A percentile compares a stretch with the other conserved stretches of the same genome.
Conservation (phyloP, 108 stramenopile species). For the Nannochloropsis salina region DNA sequence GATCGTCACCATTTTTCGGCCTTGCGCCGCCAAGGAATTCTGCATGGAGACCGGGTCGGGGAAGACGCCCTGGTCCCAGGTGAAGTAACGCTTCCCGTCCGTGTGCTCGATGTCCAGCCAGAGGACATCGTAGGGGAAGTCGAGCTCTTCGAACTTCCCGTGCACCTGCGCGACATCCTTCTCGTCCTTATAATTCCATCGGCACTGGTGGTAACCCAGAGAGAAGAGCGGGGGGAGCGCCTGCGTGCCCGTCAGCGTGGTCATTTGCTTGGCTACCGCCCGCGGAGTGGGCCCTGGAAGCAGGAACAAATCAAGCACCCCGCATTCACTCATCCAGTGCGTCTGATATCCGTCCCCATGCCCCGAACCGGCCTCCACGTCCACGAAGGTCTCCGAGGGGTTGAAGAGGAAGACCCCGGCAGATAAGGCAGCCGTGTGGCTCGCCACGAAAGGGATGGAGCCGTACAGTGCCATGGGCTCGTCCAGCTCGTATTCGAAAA, state of each 20-base stretch:
- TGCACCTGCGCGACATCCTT: slow-evolving; percentile 86
- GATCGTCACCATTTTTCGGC: slow-evolving; percentile 97
- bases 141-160: slow-evolving; percentile 82
- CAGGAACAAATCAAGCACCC: slow-evolving; percentile 55
- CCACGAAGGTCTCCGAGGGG: slow-evolving; percentile 96
- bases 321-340: slow-evolving; percentile 88
- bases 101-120: slow-evolving; percentile 99
- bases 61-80: slow-evolving; percentile 91
- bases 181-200: slow-evolving; percentile 99
- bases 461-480: slow-evolving; percentile 97
- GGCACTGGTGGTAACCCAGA: slow-evolving; percentile 98
- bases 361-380: slow-evolving; percentile 61
- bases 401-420: slow-evolving; percentile 94
- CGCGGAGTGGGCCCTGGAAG: slow-evolving; percentile 47
- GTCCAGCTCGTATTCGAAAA: slow-evolving; percentile 98
- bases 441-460: slow-evolving; percentile 72
- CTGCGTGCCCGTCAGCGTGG: slow-evolving; percentile 66
- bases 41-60: slow-evolving; percentile 89
- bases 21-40: slow-evolving; percentile 72
- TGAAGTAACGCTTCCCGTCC: slow-evolving; percentile 98
- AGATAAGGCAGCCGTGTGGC: slow-evolving; percentile 59
- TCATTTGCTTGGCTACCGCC: slow-evolving; percentile 67
- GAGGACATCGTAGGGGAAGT: slow-evolving; percentile 98
- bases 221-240: slow-evolving; percentile 89
- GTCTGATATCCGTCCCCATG: slow-evolving; percentile 54